Evolutionary conservation across 2,329 filamentous ascomycete genomes (phyloP).

Genomic region (Bipolaris victoriae): DNA sequence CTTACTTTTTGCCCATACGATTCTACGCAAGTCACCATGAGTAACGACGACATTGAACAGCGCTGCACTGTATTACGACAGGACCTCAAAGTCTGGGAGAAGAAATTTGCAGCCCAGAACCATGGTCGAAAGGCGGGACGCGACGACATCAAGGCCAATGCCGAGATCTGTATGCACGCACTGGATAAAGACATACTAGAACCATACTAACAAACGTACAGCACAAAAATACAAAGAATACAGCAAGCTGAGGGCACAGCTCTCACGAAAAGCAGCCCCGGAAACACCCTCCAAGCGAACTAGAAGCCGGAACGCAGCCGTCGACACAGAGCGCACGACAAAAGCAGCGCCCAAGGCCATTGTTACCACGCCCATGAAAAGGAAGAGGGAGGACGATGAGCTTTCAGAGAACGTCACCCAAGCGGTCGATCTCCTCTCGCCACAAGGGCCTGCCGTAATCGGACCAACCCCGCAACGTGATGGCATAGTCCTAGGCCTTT

Average conservation of each 20-base stretch:
- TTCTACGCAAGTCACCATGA: conserved; percentile 33
- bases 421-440: conserved; percentile 31
- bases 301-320: conserved; percentile 26
- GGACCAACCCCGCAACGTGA: conserved; percentile 82
- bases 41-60: conserved; percentile 45
- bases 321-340: conserved; percentile 35
- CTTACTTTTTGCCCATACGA: conserved; percentile 11
- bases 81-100: conserved; percentile 78
- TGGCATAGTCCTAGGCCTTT: conserved; percentile 76
- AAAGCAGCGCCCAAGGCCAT: conserved; percentile 28
- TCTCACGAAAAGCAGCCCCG: conserved; percentile 35
- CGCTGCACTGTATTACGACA: conserved; percentile 89
- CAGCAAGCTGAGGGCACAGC: conserved; percentile 62
- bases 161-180: conserved; percentile 67
- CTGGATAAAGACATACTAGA: background rate
- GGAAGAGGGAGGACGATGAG: conserved; percentile 35
- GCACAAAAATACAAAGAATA: conserved; percentile 80
- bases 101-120: conserved; percentile 66
- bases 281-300: conserved; percentile 43
- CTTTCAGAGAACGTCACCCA: conserved; percentile 19
- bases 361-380: conserved; percentile 40
- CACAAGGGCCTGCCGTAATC: conserved; percentile 53
- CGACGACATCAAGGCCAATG: conserved; percentile 77
- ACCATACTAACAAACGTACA: conserved; percentile 42
- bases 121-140: conserved; percentile 71